phyloP scores from a whole-genome alignment of 75 land plant genomes.

The Pinus taeda region DNA sequence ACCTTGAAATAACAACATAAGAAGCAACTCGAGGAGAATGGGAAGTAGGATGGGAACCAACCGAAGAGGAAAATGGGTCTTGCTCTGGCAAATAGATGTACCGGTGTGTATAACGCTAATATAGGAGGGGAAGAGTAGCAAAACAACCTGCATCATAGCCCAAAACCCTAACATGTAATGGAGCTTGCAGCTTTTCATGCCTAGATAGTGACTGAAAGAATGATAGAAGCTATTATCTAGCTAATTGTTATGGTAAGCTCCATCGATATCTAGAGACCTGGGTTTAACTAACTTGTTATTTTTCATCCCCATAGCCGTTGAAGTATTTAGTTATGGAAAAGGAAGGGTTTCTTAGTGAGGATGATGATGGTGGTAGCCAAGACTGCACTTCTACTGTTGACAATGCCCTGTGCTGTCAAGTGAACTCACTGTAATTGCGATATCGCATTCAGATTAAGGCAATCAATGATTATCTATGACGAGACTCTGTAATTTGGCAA shows the following conservation, averaged over 20 bases:
- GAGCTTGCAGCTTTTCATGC: conserved; percentile 77
- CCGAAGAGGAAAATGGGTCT: conserved; percentile 25
- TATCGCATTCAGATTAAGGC: conserved; percentile 20
- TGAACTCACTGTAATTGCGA: neutral
- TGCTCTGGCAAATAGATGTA: conserved; percentile 43
- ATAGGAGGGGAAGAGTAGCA: conserved; percentile 81
- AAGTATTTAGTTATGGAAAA: conserved; percentile 18
- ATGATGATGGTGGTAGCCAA: conserved; percentile 10
- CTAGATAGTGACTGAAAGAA: conserved; percentile 76
- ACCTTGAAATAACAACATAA: conserved; percentile 22
- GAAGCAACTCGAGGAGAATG: conserved; percentile 19
- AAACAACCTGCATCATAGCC: conserved; percentile 90
- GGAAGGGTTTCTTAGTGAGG: conserved; percentile 9
- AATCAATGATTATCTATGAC: conserved; percentile 17
- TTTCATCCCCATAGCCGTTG: conserved; percentile 34
- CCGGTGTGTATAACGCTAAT: conserved; percentile 72
- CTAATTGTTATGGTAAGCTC: conserved; percentile 71
- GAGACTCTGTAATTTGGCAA: too few species aligned
- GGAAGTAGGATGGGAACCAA: conserved; percentile 20
- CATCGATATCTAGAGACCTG: conserved; percentile 82
- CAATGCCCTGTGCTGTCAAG: conserved; percentile 15
- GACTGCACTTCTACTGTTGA: conserved; percentile 13
- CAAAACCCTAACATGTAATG: conserved; percentile 73
- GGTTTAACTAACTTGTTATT: conserved; percentile 70
- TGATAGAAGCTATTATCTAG: conserved; percentile 79